These are phyloP conservation scores for Bifiguratus adelaidae DNA, from an alignment of 192 early-diverging fungal genomes.

Conservation along the genomic window DNA sequence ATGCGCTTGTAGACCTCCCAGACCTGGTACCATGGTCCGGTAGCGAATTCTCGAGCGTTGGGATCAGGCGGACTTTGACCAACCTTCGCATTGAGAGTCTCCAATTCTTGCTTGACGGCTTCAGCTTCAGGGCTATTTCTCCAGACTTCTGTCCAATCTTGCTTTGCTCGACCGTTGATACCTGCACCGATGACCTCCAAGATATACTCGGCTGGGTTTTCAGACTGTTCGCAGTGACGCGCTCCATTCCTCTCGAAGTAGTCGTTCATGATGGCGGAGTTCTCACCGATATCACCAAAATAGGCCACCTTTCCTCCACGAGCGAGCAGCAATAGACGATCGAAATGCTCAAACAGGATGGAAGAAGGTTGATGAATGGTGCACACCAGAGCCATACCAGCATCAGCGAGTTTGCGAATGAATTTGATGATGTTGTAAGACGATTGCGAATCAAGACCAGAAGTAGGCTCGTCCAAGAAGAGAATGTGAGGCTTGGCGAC, in stretches of 20 bases:
- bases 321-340: conserved; percentile 66
- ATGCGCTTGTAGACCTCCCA: conserved; percentile 50
- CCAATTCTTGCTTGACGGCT: conserved; percentile 33
- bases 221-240: conserved; percentile 45
- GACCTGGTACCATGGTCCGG: conserved; percentile 38
- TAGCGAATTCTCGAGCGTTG: conserved; percentile 12
- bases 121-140: conserved; percentile 38
- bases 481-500: conserved; percentile 69
- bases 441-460: conserved; percentile 68
- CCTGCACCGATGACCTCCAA: conserved; percentile 70
- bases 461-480: conserved; percentile 63
- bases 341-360: conserved; percentile 77
- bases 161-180: conserved; percentile 14
- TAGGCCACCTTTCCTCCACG: conserved; percentile 70
- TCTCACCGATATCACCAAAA: conserved; percentile 70
- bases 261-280: conserved; percentile 47
- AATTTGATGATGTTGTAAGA: conserved; percentile 70
- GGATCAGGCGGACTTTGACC: not conserved
- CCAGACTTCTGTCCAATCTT: conserved; percentile 75
- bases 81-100: conserved; percentile 23
- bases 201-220: conserved; percentile 83
- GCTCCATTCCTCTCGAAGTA: conserved; percentile 74
- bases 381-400: conserved; percentile 59
- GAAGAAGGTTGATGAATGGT: conserved; percentile 86
- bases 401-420: conserved; percentile 49